Conservation (phyloP, 2,329 filamentous ascomycete genomes). For the Sporothrix luriei region DNA sequence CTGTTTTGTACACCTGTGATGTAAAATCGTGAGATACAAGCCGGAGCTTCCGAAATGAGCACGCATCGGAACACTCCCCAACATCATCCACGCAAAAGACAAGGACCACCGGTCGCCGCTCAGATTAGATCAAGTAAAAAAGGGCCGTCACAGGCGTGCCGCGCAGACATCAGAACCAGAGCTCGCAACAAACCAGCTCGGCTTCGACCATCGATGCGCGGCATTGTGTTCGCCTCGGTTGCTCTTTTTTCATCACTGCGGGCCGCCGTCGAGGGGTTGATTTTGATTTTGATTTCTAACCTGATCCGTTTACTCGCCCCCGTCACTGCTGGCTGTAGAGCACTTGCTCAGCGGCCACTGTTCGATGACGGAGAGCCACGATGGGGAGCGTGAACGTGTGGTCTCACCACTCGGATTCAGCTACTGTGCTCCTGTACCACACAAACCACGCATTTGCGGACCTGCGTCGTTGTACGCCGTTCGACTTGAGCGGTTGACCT, state of each 20-base stretch:
- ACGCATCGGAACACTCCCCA: not conserved
- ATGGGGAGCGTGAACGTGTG: not conserved
- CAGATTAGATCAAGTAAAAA: conserved; percentile 68
- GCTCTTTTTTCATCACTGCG: conserved; percentile 48
- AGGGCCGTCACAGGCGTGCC: conserved; percentile 52
- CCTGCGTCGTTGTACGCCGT: not conserved
- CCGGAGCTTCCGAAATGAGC: not conserved
- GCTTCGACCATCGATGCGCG: conserved; percentile 49
- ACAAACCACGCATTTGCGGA: not conserved
- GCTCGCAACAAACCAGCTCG: conserved; percentile 46
- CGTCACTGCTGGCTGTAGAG: not conserved
- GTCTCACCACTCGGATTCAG: not conserved
- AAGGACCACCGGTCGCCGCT: conserved; percentile 43
- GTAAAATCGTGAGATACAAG: conserved; percentile 37
- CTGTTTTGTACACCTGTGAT: not conserved
- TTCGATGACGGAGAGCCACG: not conserved
- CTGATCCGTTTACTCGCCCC: not conserved
- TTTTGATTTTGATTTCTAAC: too few species aligned
- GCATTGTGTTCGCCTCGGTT: conserved; percentile 45
- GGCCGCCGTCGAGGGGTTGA: not conserved
- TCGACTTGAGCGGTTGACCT: conserved; percentile 5
- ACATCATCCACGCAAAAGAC: too few species aligned
- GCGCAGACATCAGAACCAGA: conserved; percentile 53
- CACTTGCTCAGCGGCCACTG: conserved; percentile 2
- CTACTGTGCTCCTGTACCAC: not conserved